These are phyloP conservation scores for Candida glaebosa DNA, from an alignment of 805 yeast genomes.

Conservation along the genomic window DNA sequence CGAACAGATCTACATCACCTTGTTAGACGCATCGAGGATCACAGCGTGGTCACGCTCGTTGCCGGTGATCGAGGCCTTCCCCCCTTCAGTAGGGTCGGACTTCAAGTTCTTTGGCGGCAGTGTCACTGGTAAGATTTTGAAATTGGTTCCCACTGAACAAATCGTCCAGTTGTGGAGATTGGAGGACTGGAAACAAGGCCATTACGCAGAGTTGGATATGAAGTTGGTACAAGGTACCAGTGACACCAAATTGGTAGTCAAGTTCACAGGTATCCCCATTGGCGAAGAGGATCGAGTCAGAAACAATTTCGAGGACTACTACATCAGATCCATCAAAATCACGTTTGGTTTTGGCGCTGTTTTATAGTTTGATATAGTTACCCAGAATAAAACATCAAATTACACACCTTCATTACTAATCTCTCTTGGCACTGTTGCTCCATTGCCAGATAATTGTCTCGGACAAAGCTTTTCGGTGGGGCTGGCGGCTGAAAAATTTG, in stretches of 20 bases:
- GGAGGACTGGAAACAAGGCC: slow-evolving; percentile 83
- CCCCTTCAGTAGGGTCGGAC: slow-evolving; percentile 54
- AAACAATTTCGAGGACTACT: slow-evolving; percentile 83
- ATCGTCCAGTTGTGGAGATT: slow-evolving; percentile 85
- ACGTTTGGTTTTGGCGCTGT: slow-evolving; percentile 97
- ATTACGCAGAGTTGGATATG: slow-evolving; percentile 66
- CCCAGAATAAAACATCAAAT: neutral
- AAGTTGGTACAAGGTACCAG: slow-evolving; percentile 72
- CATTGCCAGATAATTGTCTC: neutral
- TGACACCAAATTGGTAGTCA: slow-evolving; percentile 77
- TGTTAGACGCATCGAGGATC: slow-evolving; percentile 72
- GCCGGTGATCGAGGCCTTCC: slow-evolving; percentile 48
- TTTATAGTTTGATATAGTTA: slow-evolving; percentile 37
- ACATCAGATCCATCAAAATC: slow-evolving; percentile 81
- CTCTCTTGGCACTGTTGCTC: neutral
- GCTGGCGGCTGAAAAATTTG: neutral
- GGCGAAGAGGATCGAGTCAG: slow-evolving; percentile 92
- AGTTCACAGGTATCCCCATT: slow-evolving; percentile 85
- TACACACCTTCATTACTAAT: neutral
- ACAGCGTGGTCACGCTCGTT: slow-evolving; percentile 88
- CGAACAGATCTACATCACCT: slow-evolving; percentile 74
- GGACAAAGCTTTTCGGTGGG: too few relatives aligned
- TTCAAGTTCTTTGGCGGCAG: slow-evolving; percentile 86
- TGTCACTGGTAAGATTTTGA: slow-evolving; percentile 65
- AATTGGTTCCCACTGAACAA: slow-evolving; percentile 53